Evolutionary conservation across 495 filamentous ascomycete species (phyloP), one percentile per base, ranked within the genome.

Genomic region (Aspergillus steynii): DNA sequence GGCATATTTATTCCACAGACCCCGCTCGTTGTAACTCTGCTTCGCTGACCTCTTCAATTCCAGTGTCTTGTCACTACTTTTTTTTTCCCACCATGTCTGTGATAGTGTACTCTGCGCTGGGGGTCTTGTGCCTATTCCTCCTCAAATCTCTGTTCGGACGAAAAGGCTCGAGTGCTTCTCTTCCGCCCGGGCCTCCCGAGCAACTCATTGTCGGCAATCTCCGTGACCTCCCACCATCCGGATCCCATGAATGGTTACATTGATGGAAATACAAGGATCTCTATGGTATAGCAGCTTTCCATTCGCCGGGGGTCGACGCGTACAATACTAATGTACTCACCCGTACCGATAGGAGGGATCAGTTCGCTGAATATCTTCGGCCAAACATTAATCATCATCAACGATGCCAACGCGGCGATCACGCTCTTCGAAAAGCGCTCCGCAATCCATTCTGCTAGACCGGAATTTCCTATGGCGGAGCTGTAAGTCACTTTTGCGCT

Each of bases 191-290:
- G 1, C 81, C 80, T 0, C 74, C 61, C 53, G 68, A 65, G 3
- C 61, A 75, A 4, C 80, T 79, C n/a, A 55, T 85, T 14, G 52
- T 84, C 20, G 81, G 83, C 1, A 84, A 84, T 59, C 29, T 84
- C 5, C 58, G 56, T 4, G 79, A 84, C 53, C 65, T 83, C 4
- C 82, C 82, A 7, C 60, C 64, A 3, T 58, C 68, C 5, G 77
- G 71, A 0, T 65, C 61, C 14, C 68, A 67, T 2, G 81, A 84
- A 53, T 76, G 70, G 59, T 50, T 74, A 26, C 78, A 85, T 54
- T 85, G 82, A 82, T 32, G 78, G 0, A 73, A 79, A 47, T 77
- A 82, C 60, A 85, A 83, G 58, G 73, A 81, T 29, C 55, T 69
- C 14, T 85, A 84, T 62, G 82, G 71, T 70, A 60, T n/a, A 55